Conservation (phyloP, 176 grass and related monocot genomes). For the Eleusine coracana region DNA sequence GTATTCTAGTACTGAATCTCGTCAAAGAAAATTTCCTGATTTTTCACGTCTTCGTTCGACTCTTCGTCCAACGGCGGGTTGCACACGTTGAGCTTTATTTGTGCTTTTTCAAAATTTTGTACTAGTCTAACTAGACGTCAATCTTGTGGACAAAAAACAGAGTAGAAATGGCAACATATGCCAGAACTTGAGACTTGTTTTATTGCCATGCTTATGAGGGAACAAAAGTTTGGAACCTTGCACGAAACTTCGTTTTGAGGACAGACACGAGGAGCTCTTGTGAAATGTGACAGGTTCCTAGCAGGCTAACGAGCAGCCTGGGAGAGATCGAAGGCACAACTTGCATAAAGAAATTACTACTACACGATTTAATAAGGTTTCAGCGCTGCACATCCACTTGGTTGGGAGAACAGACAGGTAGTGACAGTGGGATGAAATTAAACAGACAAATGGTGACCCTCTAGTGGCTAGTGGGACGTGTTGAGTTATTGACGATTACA, state of each 20-base stretch:
- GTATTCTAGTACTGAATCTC: background rate
- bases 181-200: background rate
- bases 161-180: background rate
- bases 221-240: background rate
- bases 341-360: background rate
- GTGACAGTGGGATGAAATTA: background rate
- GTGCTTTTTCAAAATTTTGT: too few relatives aligned
- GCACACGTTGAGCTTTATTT: background rate
- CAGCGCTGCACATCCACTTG: background rate
- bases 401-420: background rate
- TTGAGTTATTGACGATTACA: too few relatives aligned
- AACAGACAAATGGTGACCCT: background rate
- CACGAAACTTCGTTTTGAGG: background rate
- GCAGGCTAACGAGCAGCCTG: background rate
- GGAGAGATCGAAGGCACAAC: background rate
- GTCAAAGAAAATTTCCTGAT: background rate
- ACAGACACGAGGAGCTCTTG: background rate
- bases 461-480: too few relatives aligned
- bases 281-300: background rate
- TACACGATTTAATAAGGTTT: background rate
- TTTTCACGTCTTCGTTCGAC: background rate
- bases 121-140: too few relatives aligned
- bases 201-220: background rate
- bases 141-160: background rate
- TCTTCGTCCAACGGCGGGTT: background rate